These are phyloP conservation scores for Polyporus arcularius DNA, from an alignment of 768 basidiomycete genomes.

Conservation along the genomic window DNA sequence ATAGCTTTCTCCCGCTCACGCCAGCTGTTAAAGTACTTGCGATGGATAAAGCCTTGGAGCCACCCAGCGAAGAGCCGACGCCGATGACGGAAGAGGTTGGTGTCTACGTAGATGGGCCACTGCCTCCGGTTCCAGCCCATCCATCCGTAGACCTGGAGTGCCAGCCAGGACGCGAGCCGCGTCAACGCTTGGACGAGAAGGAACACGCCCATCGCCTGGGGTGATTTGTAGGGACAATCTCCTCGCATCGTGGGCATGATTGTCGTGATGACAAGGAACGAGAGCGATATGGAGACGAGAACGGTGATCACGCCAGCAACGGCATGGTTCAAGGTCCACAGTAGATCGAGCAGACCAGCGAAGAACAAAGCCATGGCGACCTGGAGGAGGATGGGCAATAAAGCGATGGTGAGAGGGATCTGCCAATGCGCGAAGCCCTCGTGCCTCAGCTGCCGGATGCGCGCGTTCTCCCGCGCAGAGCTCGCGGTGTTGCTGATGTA, in stretches of 20 bases:
- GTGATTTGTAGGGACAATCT: slow-evolving; percentile 24
- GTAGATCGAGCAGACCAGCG: slow-evolving; percentile 22
- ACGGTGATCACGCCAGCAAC: slow-evolving; percentile 18
- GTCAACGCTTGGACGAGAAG: neutral
- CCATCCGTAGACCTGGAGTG: neutral
- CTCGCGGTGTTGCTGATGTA: slow-evolving; percentile 20
- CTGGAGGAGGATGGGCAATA: slow-evolving; percentile 21
- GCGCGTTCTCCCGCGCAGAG: slow-evolving; percentile 20
- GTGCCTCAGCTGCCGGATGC: slow-evolving; percentile 24
- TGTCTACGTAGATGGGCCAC: slow-evolving; percentile 11
- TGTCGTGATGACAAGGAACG: slow-evolving; percentile 21
- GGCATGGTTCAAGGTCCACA: slow-evolving; percentile 19
- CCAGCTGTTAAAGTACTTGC: slow-evolving; percentile 15
- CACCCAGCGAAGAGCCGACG: slow-evolving; percentile 8
- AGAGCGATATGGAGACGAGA: slow-evolving; percentile 9
- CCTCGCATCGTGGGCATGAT: slow-evolving; percentile 15
- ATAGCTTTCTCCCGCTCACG: slow-evolving; percentile 20
- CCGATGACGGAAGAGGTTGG: neutral
- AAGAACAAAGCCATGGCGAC: slow-evolving; percentile 22
- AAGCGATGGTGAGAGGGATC: slow-evolving; percentile 14
- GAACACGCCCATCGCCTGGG: slow-evolving; percentile 17
- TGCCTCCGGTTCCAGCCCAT: slow-evolving; percentile 6
- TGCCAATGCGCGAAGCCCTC: slow-evolving; percentile 25
- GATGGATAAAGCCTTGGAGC: slow-evolving; percentile 6
- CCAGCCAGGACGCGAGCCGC: neutral